Base-by-base conservation (phyloP, 257 asterid genomes). In the Solanum gracilifrons region DNA sequence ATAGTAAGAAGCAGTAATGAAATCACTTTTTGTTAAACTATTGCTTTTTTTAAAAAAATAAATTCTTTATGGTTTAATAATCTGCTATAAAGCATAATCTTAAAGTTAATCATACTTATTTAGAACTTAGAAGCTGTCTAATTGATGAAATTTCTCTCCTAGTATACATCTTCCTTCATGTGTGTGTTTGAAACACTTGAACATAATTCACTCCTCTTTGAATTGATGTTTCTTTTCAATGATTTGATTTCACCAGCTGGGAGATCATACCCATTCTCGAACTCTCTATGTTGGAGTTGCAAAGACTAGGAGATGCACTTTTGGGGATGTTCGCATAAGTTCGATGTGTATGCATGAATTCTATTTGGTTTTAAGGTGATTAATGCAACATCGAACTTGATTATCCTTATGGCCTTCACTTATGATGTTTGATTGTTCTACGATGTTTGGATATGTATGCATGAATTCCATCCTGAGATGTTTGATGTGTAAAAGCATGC, bases 311-410 rank as follows among this genome's bases (percentile, higher is more conserved):
- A 94, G 88, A 88, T 93, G 97, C 91, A 91, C 94, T 16, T 77
- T 95, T 90, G 93, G 98, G 89, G 23, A 6, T 87, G 95, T 92
- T 88, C 93, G 88, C 88, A 91, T 85, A 82, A 91, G 93, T 79
- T 89, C 93, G 91, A 82, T 93, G 91, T 94, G 90, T 41, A 91
- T 93, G 88, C 92, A 89, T 87, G 98, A 95, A 90, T 95, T 96
- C 89, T 98, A 96, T 89, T 95, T 93, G 83, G 95, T 94, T 87
- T 31, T 73, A 43, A 93, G 96, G 99, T 95, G 93, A 95, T 88
- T 60, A 58, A 32, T 82, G 27, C 86, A 37, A 71, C 31, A 62
- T 83, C 20, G 39, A 74, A 6, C n/a, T 88, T 62, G 69, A 29
- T 75, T 35, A 29, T 46, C 6, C 58, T 60, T 89, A 15, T 27